These are phyloP conservation scores for Strobilomyces dryophilus DNA, from an alignment of 768 basidiomycete species.

Conservation along the genomic window DNA sequence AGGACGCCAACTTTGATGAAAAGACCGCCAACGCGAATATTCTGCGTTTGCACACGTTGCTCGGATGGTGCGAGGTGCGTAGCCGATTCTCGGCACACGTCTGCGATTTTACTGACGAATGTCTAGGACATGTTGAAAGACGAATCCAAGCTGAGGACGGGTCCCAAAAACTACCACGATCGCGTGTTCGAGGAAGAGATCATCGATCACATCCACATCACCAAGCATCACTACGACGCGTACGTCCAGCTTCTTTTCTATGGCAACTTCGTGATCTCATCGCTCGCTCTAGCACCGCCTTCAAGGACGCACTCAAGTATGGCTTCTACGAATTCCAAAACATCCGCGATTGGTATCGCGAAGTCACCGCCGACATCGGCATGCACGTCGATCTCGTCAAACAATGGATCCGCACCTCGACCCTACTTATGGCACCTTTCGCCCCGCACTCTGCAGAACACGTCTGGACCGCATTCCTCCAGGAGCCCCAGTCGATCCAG, in stretches of 20 bases:
- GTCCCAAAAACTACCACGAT: conserved; percentile 79
- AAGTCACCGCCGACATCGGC: conserved; percentile 81
- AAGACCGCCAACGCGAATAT: conserved; percentile 97
- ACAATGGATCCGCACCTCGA: conserved; percentile 80
- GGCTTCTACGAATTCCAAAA: conserved; percentile 96
- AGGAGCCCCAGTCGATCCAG: conserved; percentile 75
- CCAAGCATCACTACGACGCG: conserved; percentile 79
- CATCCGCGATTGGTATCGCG: conserved; percentile 93
- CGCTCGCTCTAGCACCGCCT: conserved; percentile 63
- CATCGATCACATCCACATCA: conserved; percentile 77
- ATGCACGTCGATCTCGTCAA: conserved; percentile 90
- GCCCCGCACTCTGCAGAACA: conserved; percentile 95
- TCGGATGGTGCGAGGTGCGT: conserved; percentile 89
- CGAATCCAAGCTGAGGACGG: conserved; percentile 65
- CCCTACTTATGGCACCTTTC: conserved; percentile 78
- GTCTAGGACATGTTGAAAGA: conserved; percentile 76
- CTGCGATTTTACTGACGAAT: not conserved
- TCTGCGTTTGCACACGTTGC: conserved; percentile 83
- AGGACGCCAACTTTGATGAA: conserved; percentile 99
- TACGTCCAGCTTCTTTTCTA: conserved; percentile 38
- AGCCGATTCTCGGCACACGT: not conserved
- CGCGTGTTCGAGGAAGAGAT: conserved; percentile 88
- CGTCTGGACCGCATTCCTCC: conserved; percentile 75
- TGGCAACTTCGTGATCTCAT: not conserved
- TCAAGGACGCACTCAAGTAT: conserved; percentile 92